Evolutionary conservation across 2,329 filamentous ascomycete genomes (phyloP), one percentile per base, ranked within the genome.

Genomic region (Ustulina deusta): DNA sequence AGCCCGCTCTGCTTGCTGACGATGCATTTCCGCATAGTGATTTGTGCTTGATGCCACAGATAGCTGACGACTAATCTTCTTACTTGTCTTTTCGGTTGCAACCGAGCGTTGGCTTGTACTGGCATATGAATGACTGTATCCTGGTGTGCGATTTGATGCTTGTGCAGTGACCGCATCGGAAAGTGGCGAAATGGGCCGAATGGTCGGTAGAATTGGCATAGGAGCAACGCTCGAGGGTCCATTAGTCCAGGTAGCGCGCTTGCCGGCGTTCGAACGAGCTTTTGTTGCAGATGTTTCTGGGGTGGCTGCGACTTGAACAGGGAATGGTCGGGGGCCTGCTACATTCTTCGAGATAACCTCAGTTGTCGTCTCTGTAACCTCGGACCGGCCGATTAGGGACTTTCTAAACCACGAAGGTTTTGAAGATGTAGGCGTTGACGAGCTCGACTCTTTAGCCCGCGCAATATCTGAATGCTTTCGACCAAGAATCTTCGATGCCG

Each of bases 401-500:
- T 97, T 94, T 72, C 96, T 89, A 82, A 99, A 97, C 96, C 96
- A 99, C 0, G 95, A 98, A 27, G 93, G 92, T 82, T 97, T 97
- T 5, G 92, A 88, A 1, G 91, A 87, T 20, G 92, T 85, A 9
- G 90, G 84, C 0, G 85, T 85, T 0, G 83, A 81, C 0, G 83
- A 83, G 15, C 82, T 80, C 0, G 86, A 83, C 55, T 96, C 91
- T 78, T 91, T 92, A 25, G 86, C 85, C 55, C 90, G 89, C 76
- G 87, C 89, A 63, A 97, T 83, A 72, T 97, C 94, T 0, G 94
- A 97, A 72, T 94, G 92, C 82, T 98, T 98, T 72, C 94, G 91
- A 54, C 94, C 93, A 15, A 97, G 85, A 32, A 97, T 89, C 74
- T 90, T 90, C 11, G 94, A 93, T 0, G 93, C 89, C 0, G 93